Conservation (phyloP, 2,329 filamentous ascomycete species). For the Venturiaceae sp. region DNA sequence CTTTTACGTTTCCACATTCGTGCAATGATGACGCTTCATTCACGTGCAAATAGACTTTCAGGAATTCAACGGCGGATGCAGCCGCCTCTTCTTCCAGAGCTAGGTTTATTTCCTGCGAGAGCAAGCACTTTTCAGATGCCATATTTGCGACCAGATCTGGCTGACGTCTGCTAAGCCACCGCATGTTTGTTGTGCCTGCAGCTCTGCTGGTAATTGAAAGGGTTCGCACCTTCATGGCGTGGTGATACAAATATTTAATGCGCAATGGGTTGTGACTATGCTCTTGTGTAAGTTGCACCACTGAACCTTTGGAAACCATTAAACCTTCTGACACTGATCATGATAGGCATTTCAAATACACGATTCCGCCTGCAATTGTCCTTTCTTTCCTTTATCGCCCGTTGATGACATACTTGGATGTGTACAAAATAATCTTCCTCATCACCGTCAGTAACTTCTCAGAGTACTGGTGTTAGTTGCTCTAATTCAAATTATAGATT, state of each 20-base stretch:
- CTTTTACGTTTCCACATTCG: background rate
- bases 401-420: constrained; percentile 51
- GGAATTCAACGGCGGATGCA: background rate
- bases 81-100: background rate
- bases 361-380: constrained; percentile 50
- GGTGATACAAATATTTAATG: background rate
- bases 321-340: background rate
- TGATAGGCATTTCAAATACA: constrained; percentile 54
- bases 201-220: background rate
- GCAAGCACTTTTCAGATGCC: background rate
- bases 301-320: background rate
- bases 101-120: background rate
- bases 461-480: background rate
- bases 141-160: background rate
- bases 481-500: constrained; percentile 28
- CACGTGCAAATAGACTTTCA: too few species aligned
- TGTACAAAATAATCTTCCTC: constrained; percentile 53
- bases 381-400: constrained; percentile 52
- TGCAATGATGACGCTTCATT: background rate
- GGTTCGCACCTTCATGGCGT: background rate
- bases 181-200: background rate
- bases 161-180: background rate
- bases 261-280: constrained; percentile 52
- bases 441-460: constrained; percentile 30
- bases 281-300: constrained; percentile 45